Evolutionary conservation across 495 filamentous ascomycete genomes (phyloP), one percentile per base, ranked within the genome.

Genomic region (Aspergillus hancockii): DNA sequence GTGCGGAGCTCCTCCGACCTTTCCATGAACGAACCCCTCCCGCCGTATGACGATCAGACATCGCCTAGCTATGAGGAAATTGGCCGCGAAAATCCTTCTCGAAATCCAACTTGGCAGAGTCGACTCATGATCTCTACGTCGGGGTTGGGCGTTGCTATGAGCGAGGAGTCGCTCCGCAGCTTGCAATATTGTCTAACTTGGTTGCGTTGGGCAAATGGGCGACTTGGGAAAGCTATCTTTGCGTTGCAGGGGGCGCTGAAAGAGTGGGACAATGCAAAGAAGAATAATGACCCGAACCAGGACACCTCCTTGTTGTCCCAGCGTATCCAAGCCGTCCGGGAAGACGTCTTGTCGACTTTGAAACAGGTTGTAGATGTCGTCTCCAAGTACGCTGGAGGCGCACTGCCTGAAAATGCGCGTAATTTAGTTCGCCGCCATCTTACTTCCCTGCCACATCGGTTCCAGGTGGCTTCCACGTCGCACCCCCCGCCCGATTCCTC

Each of bases 101-200:
- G 68, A 30, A 71, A 66, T n/a, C 57, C 70, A 10, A 86, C 81
- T 30, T 95, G 91, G 92, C 85, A 88, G 63, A 88, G 87, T 10
- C 84, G 90, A 36, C 76, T 98, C 14, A 85, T 95, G 21, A 86
- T 95, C 59, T 87, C 86, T 14, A 95, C 92, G 0, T 93, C 90
- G 0, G 91, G 90, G 0, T 78, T 97, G 3, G 88, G 90, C 32
- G 87, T 92, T 19, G 91, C 93, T 0, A 90, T 98, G 81, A 92
- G 86, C 64, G 90, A 95, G 21, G 88, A 91, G 64, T 92, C 88
- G 47, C 75, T 95, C 13, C 79, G 83, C 13, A 90, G 84, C 57
- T 76, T 98, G 25, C 88, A 87, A 64, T 90, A 87, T 63, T 94
- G 90, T 63, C 75, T 97, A 16, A 78, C 81, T 19, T 87, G 88